phyloP scores from a whole-genome alignment of 1,284 basidiomycete species.

The Ustilago nuda region DNA sequence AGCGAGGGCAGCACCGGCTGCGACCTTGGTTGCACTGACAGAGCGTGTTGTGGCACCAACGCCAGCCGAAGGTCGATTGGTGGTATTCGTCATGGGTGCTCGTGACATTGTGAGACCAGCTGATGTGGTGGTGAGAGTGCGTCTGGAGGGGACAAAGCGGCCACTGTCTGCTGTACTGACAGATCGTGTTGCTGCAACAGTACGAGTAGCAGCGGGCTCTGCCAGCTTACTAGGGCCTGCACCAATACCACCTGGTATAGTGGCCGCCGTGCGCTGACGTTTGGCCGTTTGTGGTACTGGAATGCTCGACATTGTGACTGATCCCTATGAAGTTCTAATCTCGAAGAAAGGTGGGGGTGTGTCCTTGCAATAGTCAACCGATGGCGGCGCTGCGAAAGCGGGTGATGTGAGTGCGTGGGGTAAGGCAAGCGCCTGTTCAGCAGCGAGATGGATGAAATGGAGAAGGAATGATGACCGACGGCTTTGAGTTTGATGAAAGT shows the following conservation, averaged over 20 bases:
- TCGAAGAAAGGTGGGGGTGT: background rate
- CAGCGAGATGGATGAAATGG: constrained; percentile 2
- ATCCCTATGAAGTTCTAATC: background rate
- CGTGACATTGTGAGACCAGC: constrained; percentile 36
- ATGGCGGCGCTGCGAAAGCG: background rate
- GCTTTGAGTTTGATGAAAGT: constrained; percentile 1
- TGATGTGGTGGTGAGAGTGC: constrained; percentile 28
- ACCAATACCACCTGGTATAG: constrained; percentile 31
- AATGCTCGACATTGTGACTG: constrained; percentile 40
- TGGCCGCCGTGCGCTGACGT: constrained; percentile 37
- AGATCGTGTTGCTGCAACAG: constrained; percentile 23
- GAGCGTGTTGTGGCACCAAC: constrained; percentile 33
- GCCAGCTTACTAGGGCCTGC: constrained; percentile 47
- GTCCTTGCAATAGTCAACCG: background rate
- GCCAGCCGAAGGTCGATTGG: constrained; percentile 34
- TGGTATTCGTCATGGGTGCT: constrained; percentile 54
- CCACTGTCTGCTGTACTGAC: constrained; percentile 30
- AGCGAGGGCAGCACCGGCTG: constrained; percentile 16
- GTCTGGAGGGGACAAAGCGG: constrained; percentile 40
- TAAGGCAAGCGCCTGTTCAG: background rate
- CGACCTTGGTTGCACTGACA: constrained; percentile 26
- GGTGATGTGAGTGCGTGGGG: background rate
- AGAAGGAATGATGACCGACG: background rate
- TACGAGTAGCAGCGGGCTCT: constrained; percentile 29
- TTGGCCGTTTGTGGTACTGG: constrained; percentile 53